Conservation (phyloP, 768 basidiomycete species). For the Pisolithus orientalis region DNA sequence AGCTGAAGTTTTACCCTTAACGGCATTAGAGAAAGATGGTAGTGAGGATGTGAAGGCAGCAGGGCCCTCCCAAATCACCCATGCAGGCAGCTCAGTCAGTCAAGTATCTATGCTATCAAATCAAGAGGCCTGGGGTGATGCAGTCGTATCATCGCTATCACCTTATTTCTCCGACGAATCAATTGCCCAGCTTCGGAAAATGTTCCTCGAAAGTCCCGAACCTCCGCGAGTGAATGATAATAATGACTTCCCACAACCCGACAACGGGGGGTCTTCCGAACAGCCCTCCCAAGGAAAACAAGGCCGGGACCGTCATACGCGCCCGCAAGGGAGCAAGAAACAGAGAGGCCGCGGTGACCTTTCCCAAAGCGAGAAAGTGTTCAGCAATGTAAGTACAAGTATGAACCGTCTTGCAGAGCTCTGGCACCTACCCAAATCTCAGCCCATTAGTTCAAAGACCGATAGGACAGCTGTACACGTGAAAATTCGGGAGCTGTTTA, state of each 20-base stretch:
- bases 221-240: constrained; percentile 67
- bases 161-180: constrained; percentile 59
- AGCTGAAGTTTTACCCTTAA: constrained; percentile 5
- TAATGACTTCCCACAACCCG: constrained; percentile 29
- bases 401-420: constrained; percentile 5
- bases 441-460: constrained; percentile 83
- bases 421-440: constrained; percentile 9
- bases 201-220: constrained; percentile 78
- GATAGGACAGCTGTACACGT: constrained; percentile 80
- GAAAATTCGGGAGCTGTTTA: constrained; percentile 72
- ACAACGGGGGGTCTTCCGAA: constrained; percentile 15
- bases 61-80: constrained; percentile 4
- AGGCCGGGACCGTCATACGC: constrained; percentile 35
- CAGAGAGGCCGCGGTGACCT: constrained; percentile 41
- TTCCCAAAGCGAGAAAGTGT: constrained; percentile 46
- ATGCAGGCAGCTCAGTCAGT: not conserved
- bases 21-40: constrained; percentile 8
- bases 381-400: constrained; percentile 66
- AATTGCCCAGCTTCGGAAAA: constrained; percentile 57
- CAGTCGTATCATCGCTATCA: constrained; percentile 47
- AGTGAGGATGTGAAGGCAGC: not conserved
- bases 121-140: constrained; percentile 60
- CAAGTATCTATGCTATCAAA: constrained; percentile 2
- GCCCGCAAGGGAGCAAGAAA: constrained; percentile 40
- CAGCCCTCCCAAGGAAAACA: constrained; percentile 28